Evolutionary conservation across 257 asterid species (phyloP).

Genomic region (Ajuga chamaepitys): DNA sequence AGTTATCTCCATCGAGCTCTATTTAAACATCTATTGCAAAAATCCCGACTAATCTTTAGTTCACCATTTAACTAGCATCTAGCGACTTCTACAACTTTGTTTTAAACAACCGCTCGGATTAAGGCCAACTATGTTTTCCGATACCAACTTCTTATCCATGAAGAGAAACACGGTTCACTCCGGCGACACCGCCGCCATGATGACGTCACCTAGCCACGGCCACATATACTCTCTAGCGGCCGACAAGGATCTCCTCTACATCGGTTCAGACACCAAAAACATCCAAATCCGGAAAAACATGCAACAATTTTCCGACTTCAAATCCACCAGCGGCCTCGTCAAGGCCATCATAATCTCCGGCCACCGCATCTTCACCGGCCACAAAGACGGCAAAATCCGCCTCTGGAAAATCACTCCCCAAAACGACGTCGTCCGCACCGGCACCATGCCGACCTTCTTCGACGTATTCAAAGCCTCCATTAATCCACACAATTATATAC

Average conservation of each 20-base stretch:
- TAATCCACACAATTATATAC: slow-evolving; percentile 42
- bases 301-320: slow-evolving; percentile 39
- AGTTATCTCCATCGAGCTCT: too few relatives aligned
- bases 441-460: slow-evolving; percentile 43
- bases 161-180: slow-evolving; percentile 6
- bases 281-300: slow-evolving; percentile 47
- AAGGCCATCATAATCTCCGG: slow-evolving; percentile 48
- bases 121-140: too few relatives aligned
- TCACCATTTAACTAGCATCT: too few relatives aligned
- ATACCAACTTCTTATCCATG: background rate
- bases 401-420: slow-evolving; percentile 34
- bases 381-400: slow-evolving; percentile 59
- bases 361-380: slow-evolving; percentile 49
- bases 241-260: slow-evolving; percentile 33
- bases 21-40: too few relatives aligned
- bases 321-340: slow-evolving; percentile 49
- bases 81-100: too few relatives aligned
- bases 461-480: slow-evolving; percentile 45
- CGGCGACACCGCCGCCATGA: slow-evolving; percentile 39
- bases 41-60: too few relatives aligned
- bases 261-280: slow-evolving; percentile 62
- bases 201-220: slow-evolving; percentile 55
- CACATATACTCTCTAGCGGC: slow-evolving; percentile 52
- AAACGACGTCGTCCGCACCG: slow-evolving; percentile 16
- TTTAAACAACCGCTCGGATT: too few relatives aligned